phyloP scores from a whole-genome alignment of 192 early-diverging fungal genomes.

The Dissophora ornata region DNA sequence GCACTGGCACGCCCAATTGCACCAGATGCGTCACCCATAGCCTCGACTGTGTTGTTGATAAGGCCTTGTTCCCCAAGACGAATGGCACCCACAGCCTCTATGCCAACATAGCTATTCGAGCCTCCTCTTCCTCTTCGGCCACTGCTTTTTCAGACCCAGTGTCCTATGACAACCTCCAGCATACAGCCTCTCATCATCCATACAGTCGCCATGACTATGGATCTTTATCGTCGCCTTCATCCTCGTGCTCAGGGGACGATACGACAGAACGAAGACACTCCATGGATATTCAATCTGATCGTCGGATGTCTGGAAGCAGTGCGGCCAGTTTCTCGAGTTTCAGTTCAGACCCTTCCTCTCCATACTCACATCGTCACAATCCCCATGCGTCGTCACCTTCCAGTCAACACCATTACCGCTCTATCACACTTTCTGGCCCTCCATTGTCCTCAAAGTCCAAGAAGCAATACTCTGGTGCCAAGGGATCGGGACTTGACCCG shows the following conservation, averaged over 20 bases:
- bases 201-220: background rate
- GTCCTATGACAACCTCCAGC: no score
- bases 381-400: slow-evolving; percentile 4
- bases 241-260: slow-evolving; percentile 20
- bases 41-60: slow-evolving; percentile 32
- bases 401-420: background rate
- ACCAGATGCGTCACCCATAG: slow-evolving; percentile 25
- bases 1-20: slow-evolving; percentile 35
- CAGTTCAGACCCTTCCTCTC: slow-evolving; percentile 22
- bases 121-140: background rate
- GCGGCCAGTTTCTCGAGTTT: slow-evolving; percentile 16
- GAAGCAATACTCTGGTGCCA: background rate
- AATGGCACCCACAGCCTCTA: slow-evolving; percentile 17
- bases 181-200: no score
- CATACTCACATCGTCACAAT: slow-evolving; percentile 7
- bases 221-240: background rate
- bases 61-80: slow-evolving; percentile 31
- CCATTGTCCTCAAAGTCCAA: background rate
- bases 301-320: slow-evolving; percentile 25
- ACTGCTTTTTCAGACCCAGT: background rate
- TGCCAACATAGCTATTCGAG: background rate
- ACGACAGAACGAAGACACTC: background rate
- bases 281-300: background rate
- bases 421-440: background rate
- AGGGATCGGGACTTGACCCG: background rate